Evolutionary conservation across 1,284 basidiomycete species (phyloP).

Genomic region (Ceratobasidium sp.): DNA sequence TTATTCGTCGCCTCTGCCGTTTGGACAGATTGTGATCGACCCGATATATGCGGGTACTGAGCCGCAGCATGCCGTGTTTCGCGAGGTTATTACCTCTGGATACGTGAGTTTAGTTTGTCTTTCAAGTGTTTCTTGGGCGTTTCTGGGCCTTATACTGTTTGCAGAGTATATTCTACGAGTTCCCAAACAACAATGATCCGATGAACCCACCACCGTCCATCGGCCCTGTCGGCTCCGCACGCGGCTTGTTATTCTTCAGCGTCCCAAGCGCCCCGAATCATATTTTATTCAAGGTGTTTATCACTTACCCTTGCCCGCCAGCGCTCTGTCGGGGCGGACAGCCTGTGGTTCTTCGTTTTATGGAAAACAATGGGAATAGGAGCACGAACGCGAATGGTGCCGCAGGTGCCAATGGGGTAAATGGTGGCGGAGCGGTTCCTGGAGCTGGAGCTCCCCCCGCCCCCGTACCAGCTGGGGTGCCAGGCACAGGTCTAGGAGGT

Average conservation of each 20-base stretch:
- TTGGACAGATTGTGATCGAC: constrained; percentile 39
- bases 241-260: constrained; percentile 32
- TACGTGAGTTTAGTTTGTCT: constrained; percentile 8
- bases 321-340: constrained; percentile 33
- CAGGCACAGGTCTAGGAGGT: not conserved
- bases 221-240: constrained; percentile 1
- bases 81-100: constrained; percentile 23
- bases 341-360: constrained; percentile 17
- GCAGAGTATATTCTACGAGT: constrained; percentile 43
- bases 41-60: constrained; percentile 11
- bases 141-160: not conserved
- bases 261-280: constrained; percentile 9
- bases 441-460: not conserved
- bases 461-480: not conserved
- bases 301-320: constrained; percentile 20
- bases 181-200: constrained; percentile 10
- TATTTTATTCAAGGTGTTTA: constrained; percentile 37
- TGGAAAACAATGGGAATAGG: not conserved
- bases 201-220: not conserved
- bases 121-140: not conserved
- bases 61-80: constrained; percentile 32
- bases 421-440: not conserved
- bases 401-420: not conserved
- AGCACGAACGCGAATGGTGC: not conserved
- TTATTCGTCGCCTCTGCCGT: constrained; percentile 18